These are phyloP conservation scores for Pyrrhoderma noxium DNA, from an alignment of 1,284 basidiomycete genomes.

Conservation along the genomic window DNA sequence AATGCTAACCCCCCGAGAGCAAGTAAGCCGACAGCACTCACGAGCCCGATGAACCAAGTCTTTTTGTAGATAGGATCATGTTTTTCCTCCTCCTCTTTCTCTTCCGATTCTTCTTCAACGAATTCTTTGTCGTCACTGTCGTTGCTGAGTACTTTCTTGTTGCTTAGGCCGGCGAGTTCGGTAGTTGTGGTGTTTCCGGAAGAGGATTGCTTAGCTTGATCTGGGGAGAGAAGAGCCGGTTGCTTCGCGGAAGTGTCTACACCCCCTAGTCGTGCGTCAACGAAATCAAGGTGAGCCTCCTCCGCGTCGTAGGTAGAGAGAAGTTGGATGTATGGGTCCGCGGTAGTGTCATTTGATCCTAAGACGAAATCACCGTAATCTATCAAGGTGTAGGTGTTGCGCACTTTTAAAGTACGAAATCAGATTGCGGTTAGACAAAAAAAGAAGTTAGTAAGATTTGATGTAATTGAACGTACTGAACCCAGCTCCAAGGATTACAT, in stretches of 20 bases:
- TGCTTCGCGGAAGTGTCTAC: slow-evolving; percentile 33
- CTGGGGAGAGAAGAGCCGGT: slow-evolving; percentile 14
- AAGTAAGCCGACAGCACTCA: background rate
- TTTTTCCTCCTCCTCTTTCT: too few species aligned
- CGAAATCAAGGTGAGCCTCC: slow-evolving; percentile 43
- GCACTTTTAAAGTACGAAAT: slow-evolving; percentile 32
- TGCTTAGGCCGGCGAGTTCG: background rate
- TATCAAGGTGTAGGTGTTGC: slow-evolving; percentile 21
- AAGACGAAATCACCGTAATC: slow-evolving; percentile 29
- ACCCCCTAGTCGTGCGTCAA: slow-evolving; percentile 41
- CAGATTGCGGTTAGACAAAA: too few species aligned
- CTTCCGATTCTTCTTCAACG: background rate
- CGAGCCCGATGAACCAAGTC: slow-evolving; percentile 7
- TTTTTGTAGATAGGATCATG: slow-evolving; percentile 1
- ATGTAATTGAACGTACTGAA: slow-evolving; percentile 37
- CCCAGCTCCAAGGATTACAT: slow-evolving; percentile 44
- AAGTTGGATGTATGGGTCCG: slow-evolving; percentile 53
- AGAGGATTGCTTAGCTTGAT: slow-evolving; percentile 2
- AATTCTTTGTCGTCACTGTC: background rate
- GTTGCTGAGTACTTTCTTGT: background rate
- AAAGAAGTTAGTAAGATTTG: too few species aligned
- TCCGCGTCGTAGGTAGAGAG: slow-evolving; percentile 32
- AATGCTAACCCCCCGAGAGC: background rate
- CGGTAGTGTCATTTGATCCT: slow-evolving; percentile 26
- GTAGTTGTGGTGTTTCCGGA: background rate